Percentiles rank a stretch among this genome's conserved stretches.
These are phyloP conservation scores for Leishmania tropica DNA, from an alignment of 208 protist genomes.

Conservation along the genomic window DNA sequence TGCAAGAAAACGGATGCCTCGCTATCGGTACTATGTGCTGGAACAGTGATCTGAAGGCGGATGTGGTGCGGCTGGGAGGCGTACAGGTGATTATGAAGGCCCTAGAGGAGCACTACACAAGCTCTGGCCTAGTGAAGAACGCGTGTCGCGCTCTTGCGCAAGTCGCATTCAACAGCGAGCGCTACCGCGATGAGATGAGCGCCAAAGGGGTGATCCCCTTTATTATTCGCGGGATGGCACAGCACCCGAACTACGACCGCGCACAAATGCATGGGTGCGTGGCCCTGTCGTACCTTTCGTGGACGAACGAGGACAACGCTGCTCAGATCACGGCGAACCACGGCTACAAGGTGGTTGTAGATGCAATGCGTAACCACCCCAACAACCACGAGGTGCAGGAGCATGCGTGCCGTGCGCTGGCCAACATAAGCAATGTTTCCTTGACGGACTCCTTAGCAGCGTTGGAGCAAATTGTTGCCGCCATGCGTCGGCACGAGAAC, in stretches of 20 bases:
- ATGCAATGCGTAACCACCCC: slow-evolving; percentile 87
- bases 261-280: slow-evolving; percentile 92
- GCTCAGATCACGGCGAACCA: slow-evolving; percentile 75
- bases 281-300: slow-evolving; percentile 92
- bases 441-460: slow-evolving; percentile 58
- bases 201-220: slow-evolving; percentile 81
- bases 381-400: slow-evolving; percentile 91
- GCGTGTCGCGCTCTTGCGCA: slow-evolving; percentile 89
- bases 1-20: slow-evolving; percentile 90
- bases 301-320: slow-evolving; percentile 88
- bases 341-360: slow-evolving; percentile 84
- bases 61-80: slow-evolving; percentile 79
- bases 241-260: slow-evolving; percentile 85
- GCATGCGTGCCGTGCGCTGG: slow-evolving; percentile 86
- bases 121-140: slow-evolving; percentile 86
- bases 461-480: slow-evolving; percentile 80
- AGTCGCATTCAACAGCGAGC: slow-evolving; percentile 90
- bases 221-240: slow-evolving; percentile 87
- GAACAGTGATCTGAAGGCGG: slow-evolving; percentile 90
- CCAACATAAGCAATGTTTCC: slow-evolving; percentile 81
- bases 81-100: slow-evolving; percentile 86
- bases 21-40: slow-evolving; percentile 93
- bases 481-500: slow-evolving; percentile 80
- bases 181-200: slow-evolving; percentile 88
- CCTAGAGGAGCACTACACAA: slow-evolving; percentile 80